Evolutionary conservation across 306 rosid genomes (phyloP), one percentile per base, ranked within the genome.

Genomic region (Crataegus laevigata): DNA sequence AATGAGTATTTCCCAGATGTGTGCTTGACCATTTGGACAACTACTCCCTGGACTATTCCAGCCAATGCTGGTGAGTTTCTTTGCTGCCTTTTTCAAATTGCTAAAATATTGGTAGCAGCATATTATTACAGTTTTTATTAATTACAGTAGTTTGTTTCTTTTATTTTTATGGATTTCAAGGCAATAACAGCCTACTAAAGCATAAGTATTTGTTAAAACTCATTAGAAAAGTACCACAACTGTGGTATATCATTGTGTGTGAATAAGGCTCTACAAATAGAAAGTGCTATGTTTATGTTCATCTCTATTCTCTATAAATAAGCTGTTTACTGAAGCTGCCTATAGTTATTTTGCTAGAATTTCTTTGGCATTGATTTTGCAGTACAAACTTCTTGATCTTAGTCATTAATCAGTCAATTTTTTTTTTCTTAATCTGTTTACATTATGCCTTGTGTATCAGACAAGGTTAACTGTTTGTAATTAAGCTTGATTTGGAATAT

Each of bases 31-130:
- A 80, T 92, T 77, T 96, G 99, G 98, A 96, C 99, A 40, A 96
- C 99, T 66, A 96, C 98, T 82, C 98, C 99, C 43, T 96, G 98
- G 99, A 96, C 99, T 74, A 74, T 96, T 80, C 99, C 98, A 76
- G 99, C 98, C 81, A 96, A 96, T 80, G 98, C 97, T 45, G 99
- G 99, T 92, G 78, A 75, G 81, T 84, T 60, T 69, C 66, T 50
- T 76, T 76, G 43, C 68, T 83, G 73, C 78, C 54, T 81, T 84
- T 81, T 10, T 40, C 72, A 69, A 52, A 52, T 67, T 80, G 59
- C 24, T 76, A 52, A 74, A 28, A 55, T 22, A 69, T 73, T 57
- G 59, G 22, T 73, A n/a, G 77, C 59, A 36, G 63, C 50, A 38
- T 78, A 64, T n/a, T 51, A 50, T 18, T 62, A 8, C 38, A 65